Conservation (phyloP, 148 eudicot genomes). For the Amaranthus palmeri region DNA sequence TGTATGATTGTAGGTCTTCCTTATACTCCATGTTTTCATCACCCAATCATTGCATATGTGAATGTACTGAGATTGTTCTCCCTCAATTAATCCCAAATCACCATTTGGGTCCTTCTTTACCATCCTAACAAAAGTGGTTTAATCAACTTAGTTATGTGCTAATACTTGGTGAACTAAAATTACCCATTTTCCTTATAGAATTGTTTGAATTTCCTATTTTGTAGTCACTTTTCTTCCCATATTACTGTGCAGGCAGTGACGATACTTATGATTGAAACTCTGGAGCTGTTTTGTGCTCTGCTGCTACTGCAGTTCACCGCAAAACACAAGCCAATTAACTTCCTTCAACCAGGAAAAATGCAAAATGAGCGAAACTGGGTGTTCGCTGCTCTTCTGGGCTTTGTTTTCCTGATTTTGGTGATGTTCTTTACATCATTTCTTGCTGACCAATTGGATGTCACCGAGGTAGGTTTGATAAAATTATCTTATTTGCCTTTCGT, state of each 20-base stretch:
- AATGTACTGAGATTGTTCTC: too few species aligned
- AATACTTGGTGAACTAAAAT: too few species aligned
- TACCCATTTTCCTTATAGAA: too few species aligned
- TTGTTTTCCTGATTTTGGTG: slow-evolving; percentile 44
- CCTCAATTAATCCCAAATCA: too few species aligned
- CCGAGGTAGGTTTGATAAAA: slow-evolving; percentile 43
- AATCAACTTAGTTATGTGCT: too few species aligned
- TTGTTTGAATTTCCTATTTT: not conserved
- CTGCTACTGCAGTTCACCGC: slow-evolving; percentile 49
- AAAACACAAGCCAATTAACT: slow-evolving; percentile 36
- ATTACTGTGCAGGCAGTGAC: slow-evolving; percentile 47
- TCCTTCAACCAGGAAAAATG: slow-evolving; percentile 37
- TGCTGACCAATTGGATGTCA: slow-evolving; percentile 49
- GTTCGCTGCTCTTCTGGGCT: slow-evolving; percentile 55
- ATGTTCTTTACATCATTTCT: slow-evolving; percentile 51
- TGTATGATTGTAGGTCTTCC: too few species aligned
- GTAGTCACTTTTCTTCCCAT: slow-evolving; percentile 3
- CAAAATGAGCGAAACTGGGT: slow-evolving; percentile 58
- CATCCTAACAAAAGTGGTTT: too few species aligned
- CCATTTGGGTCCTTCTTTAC: too few species aligned
- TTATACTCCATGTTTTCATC: too few species aligned
- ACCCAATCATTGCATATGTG: too few species aligned
- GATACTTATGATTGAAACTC: slow-evolving; percentile 47
- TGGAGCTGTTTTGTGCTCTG: slow-evolving; percentile 50
- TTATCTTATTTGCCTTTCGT: slow-evolving; percentile 1